phyloP scores from a whole-genome alignment of 371 early-diverging fungal genomes.

The Mucor indicus region DNA sequence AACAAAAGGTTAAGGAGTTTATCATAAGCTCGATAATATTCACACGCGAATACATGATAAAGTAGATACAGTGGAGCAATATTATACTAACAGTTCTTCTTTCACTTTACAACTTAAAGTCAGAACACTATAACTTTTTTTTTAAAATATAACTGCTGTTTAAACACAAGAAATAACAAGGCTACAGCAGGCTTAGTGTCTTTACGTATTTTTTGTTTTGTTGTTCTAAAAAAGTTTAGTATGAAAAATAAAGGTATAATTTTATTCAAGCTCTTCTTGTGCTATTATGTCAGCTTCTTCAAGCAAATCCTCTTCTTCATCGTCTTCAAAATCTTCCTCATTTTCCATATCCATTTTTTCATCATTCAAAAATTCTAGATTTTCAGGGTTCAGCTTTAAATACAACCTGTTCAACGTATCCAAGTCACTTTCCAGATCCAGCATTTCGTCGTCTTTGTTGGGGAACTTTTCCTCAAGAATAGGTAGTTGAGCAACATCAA shows the following conservation, averaged over 20 bases:
- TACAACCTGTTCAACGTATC: slow-evolving; percentile 24
- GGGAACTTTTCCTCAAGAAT: slow-evolving; percentile 20
- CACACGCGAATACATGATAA: no score
- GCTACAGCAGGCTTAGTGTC: no score
- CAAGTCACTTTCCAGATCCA: slow-evolving; percentile 28
- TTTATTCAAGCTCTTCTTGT: background rate
- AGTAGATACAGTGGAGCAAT: no score
- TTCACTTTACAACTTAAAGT: no score
- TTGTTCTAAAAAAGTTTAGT: background rate
- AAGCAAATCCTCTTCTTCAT: slow-evolving; percentile 3
- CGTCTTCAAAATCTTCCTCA: slow-evolving; percentile 13
- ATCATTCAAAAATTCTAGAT: slow-evolving; percentile 14
- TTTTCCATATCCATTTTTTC: slow-evolving; percentile 9
- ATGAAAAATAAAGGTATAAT: background rate
- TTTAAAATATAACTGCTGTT: no score
- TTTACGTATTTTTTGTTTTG: background rate
- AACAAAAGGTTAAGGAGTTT: no score
- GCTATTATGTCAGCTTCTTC: background rate
- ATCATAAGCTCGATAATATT: no score
- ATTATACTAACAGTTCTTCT: no score
- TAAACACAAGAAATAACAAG: no score
- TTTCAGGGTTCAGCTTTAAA: slow-evolving; percentile 20
- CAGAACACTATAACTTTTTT: no score
- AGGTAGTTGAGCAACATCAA: slow-evolving; percentile 37
- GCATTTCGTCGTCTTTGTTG: slow-evolving; percentile 29